A percentile compares a stretch with the other conserved stretches of the same genome.
phyloP scores from a whole-genome alignment of 768 basidiomycete species.

The Rhizopogon vinicolor region DNA sequence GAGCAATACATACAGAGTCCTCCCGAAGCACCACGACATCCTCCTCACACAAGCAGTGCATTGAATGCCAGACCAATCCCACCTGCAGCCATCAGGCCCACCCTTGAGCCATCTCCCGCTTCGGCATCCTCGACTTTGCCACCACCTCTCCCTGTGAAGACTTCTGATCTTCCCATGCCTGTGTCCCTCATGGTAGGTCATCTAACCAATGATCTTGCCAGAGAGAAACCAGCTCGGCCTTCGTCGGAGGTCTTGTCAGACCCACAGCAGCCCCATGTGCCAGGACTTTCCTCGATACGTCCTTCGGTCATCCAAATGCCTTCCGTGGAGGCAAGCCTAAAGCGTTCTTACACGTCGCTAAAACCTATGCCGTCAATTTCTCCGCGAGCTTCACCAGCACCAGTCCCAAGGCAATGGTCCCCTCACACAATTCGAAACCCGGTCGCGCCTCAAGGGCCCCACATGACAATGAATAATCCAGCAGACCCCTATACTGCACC shows the following conservation, averaged over 20 bases:
- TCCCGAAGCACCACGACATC: not conserved
- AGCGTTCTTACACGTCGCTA: constrained; percentile 4
- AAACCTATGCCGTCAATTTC: constrained; percentile 14
- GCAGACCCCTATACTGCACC: not conserved
- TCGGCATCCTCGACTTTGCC: constrained; percentile 4
- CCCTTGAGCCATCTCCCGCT: not conserved
- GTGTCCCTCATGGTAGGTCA: constrained; percentile 17
- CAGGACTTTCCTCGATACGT: constrained; percentile 38
- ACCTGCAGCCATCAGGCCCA: constrained; percentile 9
- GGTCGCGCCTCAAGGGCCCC: not conserved
- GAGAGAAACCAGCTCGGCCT: constrained; percentile 28
- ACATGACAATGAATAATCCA: not conserved
- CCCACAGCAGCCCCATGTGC: not conserved
- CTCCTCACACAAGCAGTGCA: constrained; percentile 2
- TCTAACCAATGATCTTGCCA: constrained; percentile 34
- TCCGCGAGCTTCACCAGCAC: constrained; percentile 10
- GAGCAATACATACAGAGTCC: constrained; percentile 13
- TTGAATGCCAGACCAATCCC: not conserved
- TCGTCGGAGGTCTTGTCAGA: constrained; percentile 4
- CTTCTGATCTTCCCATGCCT: not conserved
- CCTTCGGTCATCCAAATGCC: constrained; percentile 32
- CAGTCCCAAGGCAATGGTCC: not conserved
- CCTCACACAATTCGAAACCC: not conserved
- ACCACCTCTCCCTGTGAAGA: not conserved
- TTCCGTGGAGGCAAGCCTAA: constrained; percentile 13